These are phyloP conservation scores for Fragilariopsis cylindrus DNA, from an alignment of 108 stramenopile species.

Conservation along the genomic window DNA sequence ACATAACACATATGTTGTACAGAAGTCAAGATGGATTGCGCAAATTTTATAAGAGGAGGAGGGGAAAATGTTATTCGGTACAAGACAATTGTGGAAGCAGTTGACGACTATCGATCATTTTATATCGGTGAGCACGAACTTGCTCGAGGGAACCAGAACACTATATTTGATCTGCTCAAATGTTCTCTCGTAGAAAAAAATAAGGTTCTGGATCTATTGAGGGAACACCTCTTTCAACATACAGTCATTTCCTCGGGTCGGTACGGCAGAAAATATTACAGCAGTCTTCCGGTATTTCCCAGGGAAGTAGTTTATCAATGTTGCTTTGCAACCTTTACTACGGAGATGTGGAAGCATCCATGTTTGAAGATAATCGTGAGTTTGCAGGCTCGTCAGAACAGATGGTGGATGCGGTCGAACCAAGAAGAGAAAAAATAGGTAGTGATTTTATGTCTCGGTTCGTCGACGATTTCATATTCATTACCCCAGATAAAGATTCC, in stretches of 20 bases:
- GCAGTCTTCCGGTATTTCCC: constrained; percentile 80
- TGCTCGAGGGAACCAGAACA: background rate
- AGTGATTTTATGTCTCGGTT: constrained; percentile 59
- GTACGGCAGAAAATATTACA: constrained; percentile 46
- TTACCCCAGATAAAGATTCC: constrained; percentile 45
- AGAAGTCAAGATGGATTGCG: constrained; percentile 55
- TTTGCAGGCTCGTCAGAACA: constrained; percentile 12
- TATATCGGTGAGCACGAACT: constrained; percentile 6
- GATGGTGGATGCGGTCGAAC: background rate
- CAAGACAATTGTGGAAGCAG: constrained; percentile 21
- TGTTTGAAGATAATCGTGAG: constrained; percentile 40
- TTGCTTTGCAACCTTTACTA: constrained; percentile 92
- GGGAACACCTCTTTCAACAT: constrained; percentile 73
- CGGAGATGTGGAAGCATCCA: constrained; percentile 71
- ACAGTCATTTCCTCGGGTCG: constrained; percentile 60
- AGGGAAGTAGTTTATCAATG: constrained; percentile 88
- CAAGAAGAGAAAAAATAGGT: constrained; percentile 8
- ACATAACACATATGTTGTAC: constrained; percentile 67
- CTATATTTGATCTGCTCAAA: constrained; percentile 25
- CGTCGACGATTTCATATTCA: constrained; percentile 87
- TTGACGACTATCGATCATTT: constrained; percentile 12
- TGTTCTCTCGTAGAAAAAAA: constrained; percentile 45
- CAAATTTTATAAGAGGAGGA: constrained; percentile 20
- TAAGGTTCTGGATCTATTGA: constrained; percentile 49
- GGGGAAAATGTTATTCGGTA: constrained; percentile 7